Conservation (phyloP, 345 rosid genomes). For the Boechera retrofracta region DNA sequence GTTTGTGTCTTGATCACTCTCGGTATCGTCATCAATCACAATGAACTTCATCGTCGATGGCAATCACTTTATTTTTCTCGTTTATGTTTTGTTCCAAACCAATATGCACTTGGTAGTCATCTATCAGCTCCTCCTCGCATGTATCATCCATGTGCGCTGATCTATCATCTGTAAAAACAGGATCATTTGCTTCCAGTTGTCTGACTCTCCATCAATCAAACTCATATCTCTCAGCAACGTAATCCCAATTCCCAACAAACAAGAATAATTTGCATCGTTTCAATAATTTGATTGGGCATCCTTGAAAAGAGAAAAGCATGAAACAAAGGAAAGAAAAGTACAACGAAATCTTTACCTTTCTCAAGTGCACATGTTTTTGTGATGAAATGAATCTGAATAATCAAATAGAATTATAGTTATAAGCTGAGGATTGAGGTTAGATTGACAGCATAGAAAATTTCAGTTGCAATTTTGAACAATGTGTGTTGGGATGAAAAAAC, state of each 20-base stretch:
- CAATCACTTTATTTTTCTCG: slow-evolving; percentile 11
- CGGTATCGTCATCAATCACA: slow-evolving; percentile 21
- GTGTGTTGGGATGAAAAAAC: too few relatives aligned
- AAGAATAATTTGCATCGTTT: not conserved
- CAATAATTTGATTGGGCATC: too few relatives aligned
- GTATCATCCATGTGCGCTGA: not conserved
- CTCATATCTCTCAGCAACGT: slow-evolving; percentile 25
- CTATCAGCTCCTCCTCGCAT: slow-evolving; percentile 25
- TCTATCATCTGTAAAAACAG: slow-evolving; percentile 22
- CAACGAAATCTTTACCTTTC: too few relatives aligned
- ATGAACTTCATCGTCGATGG: slow-evolving; percentile 22
- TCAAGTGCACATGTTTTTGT: too few relatives aligned
- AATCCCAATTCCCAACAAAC: slow-evolving; percentile 6
- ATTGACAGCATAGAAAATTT: too few relatives aligned
- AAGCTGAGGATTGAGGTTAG: too few relatives aligned
- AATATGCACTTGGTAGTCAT: slow-evolving; percentile 28
- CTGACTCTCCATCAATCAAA: slow-evolving; percentile 17
- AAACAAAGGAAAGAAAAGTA: not conserved
- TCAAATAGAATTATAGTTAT: too few relatives aligned
- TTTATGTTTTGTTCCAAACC: slow-evolving; percentile 1
- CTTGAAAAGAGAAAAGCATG: not conserved
- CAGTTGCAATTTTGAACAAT: too few relatives aligned
- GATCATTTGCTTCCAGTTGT: slow-evolving; percentile 8
- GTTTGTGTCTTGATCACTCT: slow-evolving; percentile 25
- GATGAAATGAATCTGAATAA: too few relatives aligned